Percentiles rank a stretch among this genome's conserved stretches.
These are phyloP conservation scores for Sicyos baderoa DNA, from an alignment of 306 rosid genomes.

Conservation along the genomic window DNA sequence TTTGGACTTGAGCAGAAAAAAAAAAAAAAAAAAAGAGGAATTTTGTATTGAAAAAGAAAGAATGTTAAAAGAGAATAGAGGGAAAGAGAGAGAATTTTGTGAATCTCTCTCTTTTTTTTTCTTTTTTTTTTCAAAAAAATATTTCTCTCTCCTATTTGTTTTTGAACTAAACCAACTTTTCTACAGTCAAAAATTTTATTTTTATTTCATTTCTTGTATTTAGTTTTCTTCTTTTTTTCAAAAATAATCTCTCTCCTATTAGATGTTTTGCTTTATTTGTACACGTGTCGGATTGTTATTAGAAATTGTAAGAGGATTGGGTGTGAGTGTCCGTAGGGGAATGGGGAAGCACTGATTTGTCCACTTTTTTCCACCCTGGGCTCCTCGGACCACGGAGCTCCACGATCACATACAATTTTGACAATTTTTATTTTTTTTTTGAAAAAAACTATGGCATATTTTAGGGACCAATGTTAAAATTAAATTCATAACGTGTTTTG, in stretches of 20 bases:
- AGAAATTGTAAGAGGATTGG: background rate
- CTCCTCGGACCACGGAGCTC: no score
- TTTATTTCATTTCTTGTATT: background rate
- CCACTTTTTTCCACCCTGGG: no score
- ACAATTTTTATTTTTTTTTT: no score
- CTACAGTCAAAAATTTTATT: background rate
- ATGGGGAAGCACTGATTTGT: background rate
- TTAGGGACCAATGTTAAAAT: no score
- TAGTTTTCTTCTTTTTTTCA: no score
- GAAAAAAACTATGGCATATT: no score
- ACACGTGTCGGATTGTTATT: background rate
- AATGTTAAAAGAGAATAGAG: background rate
- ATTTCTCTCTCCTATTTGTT: no score
- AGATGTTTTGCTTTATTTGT: no score
- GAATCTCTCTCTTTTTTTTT: background rate
- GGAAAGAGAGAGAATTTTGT: background rate
- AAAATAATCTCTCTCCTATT: no score
- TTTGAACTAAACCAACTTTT: conserved; percentile 1
- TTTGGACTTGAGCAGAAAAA: conserved; percentile 13
- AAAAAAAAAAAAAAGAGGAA: conserved; percentile 3
- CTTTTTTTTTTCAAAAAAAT: no score
- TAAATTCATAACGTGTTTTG: no score
- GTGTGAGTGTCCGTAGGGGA: conserved; percentile 1
- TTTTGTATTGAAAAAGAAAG: conserved; percentile 7
- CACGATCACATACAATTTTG: no score